Conservation (phyloP, 2,329 filamentous ascomycete species). For the Aspergillus texensis region DNA sequence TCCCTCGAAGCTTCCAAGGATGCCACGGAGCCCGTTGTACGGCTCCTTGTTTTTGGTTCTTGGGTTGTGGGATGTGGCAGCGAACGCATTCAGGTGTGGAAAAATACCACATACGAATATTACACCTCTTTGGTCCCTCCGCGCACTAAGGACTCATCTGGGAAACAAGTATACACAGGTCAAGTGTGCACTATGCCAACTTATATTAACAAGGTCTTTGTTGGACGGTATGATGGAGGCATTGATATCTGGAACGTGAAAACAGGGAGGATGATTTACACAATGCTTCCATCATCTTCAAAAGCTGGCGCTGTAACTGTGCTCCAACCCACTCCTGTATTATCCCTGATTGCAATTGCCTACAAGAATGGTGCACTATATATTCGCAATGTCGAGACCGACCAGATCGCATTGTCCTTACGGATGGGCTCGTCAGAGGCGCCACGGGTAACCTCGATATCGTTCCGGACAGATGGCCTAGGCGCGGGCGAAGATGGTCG, state of each 20-base stretch:
- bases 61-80: slow-evolving; percentile 84
- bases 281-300: slow-evolving; percentile 74
- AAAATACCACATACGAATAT: slow-evolving; percentile 77
- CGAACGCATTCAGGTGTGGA: slow-evolving; percentile 86
- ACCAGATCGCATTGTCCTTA: slow-evolving; percentile 71
- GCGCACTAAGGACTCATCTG: slow-evolving; percentile 58
- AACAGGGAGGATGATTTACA: slow-evolving; percentile 87
- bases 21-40: slow-evolving; percentile 70
- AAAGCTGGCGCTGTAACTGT: slow-evolving; percentile 82
- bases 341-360: slow-evolving; percentile 85
- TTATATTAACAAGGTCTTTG: slow-evolving; percentile 93
- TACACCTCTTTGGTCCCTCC: slow-evolving; percentile 77
- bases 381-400: slow-evolving; percentile 79
- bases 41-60: slow-evolving; percentile 81
- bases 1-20: slow-evolving; percentile 69
- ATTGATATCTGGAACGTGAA: slow-evolving; percentile 98
- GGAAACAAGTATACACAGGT: slow-evolving; percentile 71
- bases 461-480: slow-evolving; percentile 85
- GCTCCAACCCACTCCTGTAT: slow-evolving; percentile 77
- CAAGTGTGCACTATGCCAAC: slow-evolving; percentile 88
- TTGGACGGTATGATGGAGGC: slow-evolving; percentile 81
- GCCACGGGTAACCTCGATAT: slow-evolving; percentile 73
- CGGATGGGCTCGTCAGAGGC: slow-evolving; percentile 66
- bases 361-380: slow-evolving; percentile 78
- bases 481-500: slow-evolving; percentile 87